Evolutionary conservation across 2,329 filamentous ascomycete genomes (phyloP), one percentile per base, ranked within the genome.

Genomic region (Lecanicillium sp.): DNA sequence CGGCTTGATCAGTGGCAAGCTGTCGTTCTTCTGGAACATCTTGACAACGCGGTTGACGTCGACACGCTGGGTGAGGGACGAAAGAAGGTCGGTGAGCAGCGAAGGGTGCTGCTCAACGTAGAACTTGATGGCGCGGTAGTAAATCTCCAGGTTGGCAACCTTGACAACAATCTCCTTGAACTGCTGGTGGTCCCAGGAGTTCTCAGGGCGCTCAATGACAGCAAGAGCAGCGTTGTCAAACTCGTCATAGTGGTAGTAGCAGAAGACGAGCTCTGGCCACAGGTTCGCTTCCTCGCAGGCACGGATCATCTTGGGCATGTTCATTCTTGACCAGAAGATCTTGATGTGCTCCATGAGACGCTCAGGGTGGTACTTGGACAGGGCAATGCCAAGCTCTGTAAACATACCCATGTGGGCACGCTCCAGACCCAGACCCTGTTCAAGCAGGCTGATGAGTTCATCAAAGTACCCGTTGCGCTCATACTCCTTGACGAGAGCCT

Each of bases 131-230:
- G 87, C 87, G 39, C 90, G 86, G 74, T 98, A 98, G 72, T 97
- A 98, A 54, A 98, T 98, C 66, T 98, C 94, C 56, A 98, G 68
- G 67, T 98, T 98, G 55, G 89, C 87, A 49, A 96, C 90, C 77
- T 98, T 98, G 66, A 95, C 81, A 41, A 95, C 75, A 37, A 94
- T 97, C 59, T 98, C 94, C 74, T 98, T 98, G 81, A 98, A 98
- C 35, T 94, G 92, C 61, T 96, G 88, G 67, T 98, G 92, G 62
- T 98, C 94, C 92, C 92, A 98, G 2, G 92, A 89, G 70, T 97
- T 94, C 49, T 94, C 83, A 11, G 92, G 86, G 51, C 88, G 87
- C 71, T 98, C 92, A 78, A 98, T 98, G 70, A 98, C 95, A 14
- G 92, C 87, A 39, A 98, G 75, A 34, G 89, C 88, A 32, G 92